phyloP scores from a whole-genome alignment of 768 basidiomycete species.

The Tulasnella sp. region DNA sequence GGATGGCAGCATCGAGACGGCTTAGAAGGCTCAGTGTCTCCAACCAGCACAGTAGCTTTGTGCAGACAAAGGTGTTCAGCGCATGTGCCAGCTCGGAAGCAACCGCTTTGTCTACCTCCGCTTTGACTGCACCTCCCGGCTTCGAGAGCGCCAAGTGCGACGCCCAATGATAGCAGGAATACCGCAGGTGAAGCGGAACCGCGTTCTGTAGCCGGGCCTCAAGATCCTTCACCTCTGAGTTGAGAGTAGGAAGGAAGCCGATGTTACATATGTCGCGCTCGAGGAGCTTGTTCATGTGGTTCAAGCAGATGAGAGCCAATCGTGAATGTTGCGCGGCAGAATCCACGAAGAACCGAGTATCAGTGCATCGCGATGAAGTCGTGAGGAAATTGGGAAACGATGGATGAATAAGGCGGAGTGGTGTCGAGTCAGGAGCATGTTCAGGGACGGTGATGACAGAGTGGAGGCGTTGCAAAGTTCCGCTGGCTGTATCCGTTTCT shows the following conservation, averaged over 20 bases:
- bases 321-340: neutral
- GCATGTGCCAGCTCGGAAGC: neutral
- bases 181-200: neutral
- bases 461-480: neutral
- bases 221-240: conserved; percentile 1
- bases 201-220: neutral
- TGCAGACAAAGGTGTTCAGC: neutral
- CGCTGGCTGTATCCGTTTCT: neutral
- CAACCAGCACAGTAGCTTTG: conserved; percentile 7
- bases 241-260: neutral
- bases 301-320: neutral
- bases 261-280: neutral
- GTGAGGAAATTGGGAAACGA: conserved; percentile 16
- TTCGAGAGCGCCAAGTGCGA: neutral
- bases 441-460: conserved; percentile 1
- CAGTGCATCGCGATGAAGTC: neutral
- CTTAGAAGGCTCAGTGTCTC: conserved; percentile 1
- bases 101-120: no score
- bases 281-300: neutral
- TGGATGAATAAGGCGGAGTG: conserved; percentile 8
- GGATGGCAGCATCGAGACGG: neutral
- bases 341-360: neutral
- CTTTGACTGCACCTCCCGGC: no score
- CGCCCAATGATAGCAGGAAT: neutral
- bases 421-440: neutral